These are phyloP conservation scores for Geranium brycei DNA, from an alignment of 345 rosid genomes.

Conservation along the genomic window DNA sequence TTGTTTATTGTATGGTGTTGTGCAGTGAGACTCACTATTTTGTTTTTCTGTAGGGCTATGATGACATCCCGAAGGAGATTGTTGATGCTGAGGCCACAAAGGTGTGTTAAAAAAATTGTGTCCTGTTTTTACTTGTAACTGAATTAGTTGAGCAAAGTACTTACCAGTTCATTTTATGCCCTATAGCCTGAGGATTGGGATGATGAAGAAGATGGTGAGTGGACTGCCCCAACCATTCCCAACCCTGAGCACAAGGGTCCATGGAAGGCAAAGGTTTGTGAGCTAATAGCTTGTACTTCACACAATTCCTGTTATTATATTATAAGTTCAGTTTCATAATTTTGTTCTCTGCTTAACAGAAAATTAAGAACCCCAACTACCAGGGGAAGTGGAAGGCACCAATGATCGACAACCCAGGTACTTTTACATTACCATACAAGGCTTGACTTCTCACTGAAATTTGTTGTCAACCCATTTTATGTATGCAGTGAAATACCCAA, in stretches of 20 bases:
- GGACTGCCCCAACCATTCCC: conserved; percentile 90
- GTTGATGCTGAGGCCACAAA: conserved; percentile 76
- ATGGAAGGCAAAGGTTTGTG: conserved; percentile 83
- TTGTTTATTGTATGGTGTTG: not conserved
- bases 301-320: not conserved
- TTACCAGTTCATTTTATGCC: conserved; percentile 9
- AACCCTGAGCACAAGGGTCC: conserved; percentile 96
- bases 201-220: conserved; percentile 99
- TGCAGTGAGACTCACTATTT: not conserved
- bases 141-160: not conserved
- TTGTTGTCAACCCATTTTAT: too few species aligned
- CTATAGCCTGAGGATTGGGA: conserved; percentile 98
- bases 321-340: conserved; percentile 2
- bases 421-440: not conserved
- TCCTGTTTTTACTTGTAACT: not conserved
- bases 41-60: conserved; percentile 44
- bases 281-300: not conserved
- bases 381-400: conserved; percentile 98
- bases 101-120: conserved; percentile 25
- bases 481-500: too few species aligned
- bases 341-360: conserved; percentile 28
- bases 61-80: conserved; percentile 90
- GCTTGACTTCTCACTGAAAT: not conserved
- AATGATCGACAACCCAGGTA: conserved; percentile 95
- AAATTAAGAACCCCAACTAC: conserved; percentile 92